Evolutionary conservation across 305 asterid species (phyloP).

Genomic region (Fraxinus ornus): DNA sequence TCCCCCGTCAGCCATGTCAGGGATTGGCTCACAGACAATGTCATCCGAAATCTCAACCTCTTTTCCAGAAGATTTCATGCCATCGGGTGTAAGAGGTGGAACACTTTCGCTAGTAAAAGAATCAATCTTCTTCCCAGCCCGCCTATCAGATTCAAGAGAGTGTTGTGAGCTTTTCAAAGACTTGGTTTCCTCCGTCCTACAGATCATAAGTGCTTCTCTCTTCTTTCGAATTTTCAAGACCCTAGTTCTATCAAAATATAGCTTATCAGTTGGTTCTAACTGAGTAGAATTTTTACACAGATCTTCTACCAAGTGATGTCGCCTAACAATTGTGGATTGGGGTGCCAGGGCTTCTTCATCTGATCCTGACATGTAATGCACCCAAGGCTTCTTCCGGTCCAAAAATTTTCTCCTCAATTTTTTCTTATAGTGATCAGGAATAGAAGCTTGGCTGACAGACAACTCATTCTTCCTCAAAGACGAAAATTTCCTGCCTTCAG

Average conservation of each 20-base stretch:
- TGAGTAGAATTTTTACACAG: constrained; percentile 23
- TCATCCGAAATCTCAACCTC: constrained; percentile 37
- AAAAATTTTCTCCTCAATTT: constrained; percentile 35
- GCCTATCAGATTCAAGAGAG: constrained; percentile 30
- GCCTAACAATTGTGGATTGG: constrained; percentile 30
- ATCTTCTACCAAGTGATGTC: constrained; percentile 25
- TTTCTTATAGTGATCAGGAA: constrained; percentile 31
- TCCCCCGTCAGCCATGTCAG: constrained; percentile 38
- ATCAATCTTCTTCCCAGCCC: constrained; percentile 27
- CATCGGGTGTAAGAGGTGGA: constrained; percentile 31
- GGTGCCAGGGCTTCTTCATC: constrained; percentile 40
- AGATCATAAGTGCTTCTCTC: constrained; percentile 27
- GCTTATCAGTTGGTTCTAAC: constrained; percentile 29
- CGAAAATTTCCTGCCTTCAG: constrained; percentile 45
- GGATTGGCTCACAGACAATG: constrained; percentile 34
- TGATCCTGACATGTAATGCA: constrained; percentile 30
- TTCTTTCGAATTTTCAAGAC: constrained; percentile 36
- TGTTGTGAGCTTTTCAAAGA: constrained; percentile 31
- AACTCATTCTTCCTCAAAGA: constrained; percentile 49
- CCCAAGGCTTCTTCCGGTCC: constrained; percentile 38
- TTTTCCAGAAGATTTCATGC: constrained; percentile 30
- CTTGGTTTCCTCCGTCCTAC: constrained; percentile 33
- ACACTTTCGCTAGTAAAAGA: constrained; percentile 28
- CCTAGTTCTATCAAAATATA: constrained; percentile 33
- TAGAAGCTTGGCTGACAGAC: constrained; percentile 39